A percentile compares a stretch with the other conserved stretches of the same genome.
Conservation (phyloP, 2,329 filamentous ascomycete genomes). For the Thielaviopsis euricoi region DNA sequence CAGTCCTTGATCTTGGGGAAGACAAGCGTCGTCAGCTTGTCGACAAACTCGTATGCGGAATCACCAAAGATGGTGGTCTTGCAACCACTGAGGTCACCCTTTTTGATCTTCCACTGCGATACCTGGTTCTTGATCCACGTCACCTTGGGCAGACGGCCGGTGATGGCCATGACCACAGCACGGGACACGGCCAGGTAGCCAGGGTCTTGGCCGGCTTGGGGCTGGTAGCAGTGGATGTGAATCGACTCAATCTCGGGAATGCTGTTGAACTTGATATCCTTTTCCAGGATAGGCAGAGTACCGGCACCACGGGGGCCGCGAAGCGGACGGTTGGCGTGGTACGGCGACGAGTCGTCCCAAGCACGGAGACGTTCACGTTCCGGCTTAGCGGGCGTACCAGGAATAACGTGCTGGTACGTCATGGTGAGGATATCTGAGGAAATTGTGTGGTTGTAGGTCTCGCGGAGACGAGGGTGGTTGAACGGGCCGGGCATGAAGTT, state of each 20-base stretch:
- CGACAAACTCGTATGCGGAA: slow-evolving; percentile 75
- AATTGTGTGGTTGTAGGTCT: slow-evolving; percentile 79
- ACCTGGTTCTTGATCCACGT: slow-evolving; percentile 57
- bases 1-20: slow-evolving; percentile 94
- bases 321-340: slow-evolving; percentile 79
- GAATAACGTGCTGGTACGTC: slow-evolving; percentile 71
- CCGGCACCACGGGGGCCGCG: slow-evolving; percentile 67
- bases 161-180: slow-evolving; percentile 73
- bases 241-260: slow-evolving; percentile 69
- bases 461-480: slow-evolving; percentile 67
- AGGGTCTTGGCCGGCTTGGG: slow-evolving; percentile 52
- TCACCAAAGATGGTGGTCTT: slow-evolving; percentile 66
- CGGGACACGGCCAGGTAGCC: slow-evolving; percentile 67
- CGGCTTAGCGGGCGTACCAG: slow-evolving; percentile 44
- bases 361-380: slow-evolving; percentile 52
- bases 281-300: slow-evolving; percentile 53
- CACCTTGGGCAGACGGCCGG: slow-evolving; percentile 54
- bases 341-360: slow-evolving; percentile 85
- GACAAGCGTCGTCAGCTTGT: slow-evolving; percentile 79
- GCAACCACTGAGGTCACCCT: slow-evolving; percentile 55
- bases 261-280: slow-evolving; percentile 63
- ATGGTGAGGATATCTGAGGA: slow-evolving; percentile 78
- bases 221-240: slow-evolving; percentile 62
- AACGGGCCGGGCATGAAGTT: slow-evolving; percentile 85
- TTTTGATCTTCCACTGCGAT: slow-evolving; percentile 55